phyloP scores from a whole-genome alignment of 495 filamentous ascomycete species.

The Saxophila tyrrhenica region DNA sequence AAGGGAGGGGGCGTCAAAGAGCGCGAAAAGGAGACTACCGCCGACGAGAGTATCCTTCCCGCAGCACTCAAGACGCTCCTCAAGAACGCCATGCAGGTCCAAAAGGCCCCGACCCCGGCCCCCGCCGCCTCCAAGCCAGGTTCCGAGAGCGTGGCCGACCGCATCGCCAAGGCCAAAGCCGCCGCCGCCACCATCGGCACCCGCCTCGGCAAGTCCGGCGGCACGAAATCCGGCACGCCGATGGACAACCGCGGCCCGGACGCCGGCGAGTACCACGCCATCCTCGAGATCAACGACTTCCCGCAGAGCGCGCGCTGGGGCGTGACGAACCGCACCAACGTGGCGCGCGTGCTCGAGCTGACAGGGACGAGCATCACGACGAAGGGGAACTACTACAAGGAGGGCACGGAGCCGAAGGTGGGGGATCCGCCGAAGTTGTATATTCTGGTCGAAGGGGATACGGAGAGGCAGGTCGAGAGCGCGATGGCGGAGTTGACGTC shows the following conservation, averaged over 20 bases:
- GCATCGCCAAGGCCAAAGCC: constrained; percentile 74
- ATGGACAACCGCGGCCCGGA: constrained; percentile 99
- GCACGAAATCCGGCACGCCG: constrained; percentile 77
- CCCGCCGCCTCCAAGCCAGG: constrained; percentile 38
- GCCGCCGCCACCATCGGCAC: constrained; percentile 69
- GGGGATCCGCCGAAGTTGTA: constrained; percentile 82
- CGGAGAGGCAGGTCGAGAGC: constrained; percentile 78
- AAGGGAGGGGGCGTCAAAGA: constrained; percentile 12
- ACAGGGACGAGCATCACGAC: constrained; percentile 95
- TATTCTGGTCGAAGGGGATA: constrained; percentile 94
- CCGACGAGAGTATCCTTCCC: constrained; percentile 25
- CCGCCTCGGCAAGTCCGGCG: constrained; percentile 61
- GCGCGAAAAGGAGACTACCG: constrained; percentile 40
- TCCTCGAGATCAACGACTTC: constrained; percentile 97
- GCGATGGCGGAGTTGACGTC: constrained; percentile 87
- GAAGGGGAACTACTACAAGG: constrained; percentile 79
- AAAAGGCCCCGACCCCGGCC: constrained; percentile 48
- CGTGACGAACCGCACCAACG: constrained; percentile 96
- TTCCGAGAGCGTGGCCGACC: too few species aligned
- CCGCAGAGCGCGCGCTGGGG: constrained; percentile 98
- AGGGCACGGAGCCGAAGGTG: constrained; percentile 66
- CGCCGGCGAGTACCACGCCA: constrained; percentile 93
- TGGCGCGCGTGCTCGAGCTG: constrained; percentile 92
- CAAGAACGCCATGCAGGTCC: constrained; percentile 68
- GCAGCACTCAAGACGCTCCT: constrained; percentile 32